Evolutionary conservation across 805 yeast genomes (phyloP).

Genomic region (Pichia manshurica): DNA sequence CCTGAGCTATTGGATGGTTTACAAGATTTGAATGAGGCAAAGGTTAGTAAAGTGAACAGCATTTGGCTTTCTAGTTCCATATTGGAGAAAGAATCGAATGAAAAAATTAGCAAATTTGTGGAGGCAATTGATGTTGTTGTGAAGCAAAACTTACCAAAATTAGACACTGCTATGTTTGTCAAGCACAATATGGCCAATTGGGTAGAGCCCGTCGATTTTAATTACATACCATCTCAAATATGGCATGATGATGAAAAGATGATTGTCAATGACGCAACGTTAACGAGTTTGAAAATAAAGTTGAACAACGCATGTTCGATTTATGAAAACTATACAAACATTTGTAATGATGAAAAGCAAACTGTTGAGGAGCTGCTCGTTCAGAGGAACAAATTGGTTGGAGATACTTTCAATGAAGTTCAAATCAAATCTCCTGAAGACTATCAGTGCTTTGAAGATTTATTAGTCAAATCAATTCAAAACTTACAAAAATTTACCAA

Average conservation of each 20-base stretch:
- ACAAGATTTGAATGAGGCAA: conserved; percentile 78
- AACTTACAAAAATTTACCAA: conserved; percentile 57
- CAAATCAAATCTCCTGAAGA: conserved; percentile 37
- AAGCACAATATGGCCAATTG: conserved; percentile 75
- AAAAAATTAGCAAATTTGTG: conserved; percentile 40
- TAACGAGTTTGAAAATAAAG: conserved; percentile 48
- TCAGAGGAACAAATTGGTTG: conserved; percentile 31
- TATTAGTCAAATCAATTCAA: conserved; percentile 46
- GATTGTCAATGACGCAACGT: conserved; percentile 50
- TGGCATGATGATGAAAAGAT: conserved; percentile 95
- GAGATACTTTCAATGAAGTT: conserved; percentile 31
- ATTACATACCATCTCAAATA: conserved; percentile 80
- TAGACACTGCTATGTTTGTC: conserved; percentile 86
- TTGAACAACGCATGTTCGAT: conserved; percentile 38
- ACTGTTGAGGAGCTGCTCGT: conserved; percentile 38
- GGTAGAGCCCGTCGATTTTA: conserved; percentile 83
- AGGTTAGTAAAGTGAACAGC: conserved; percentile 65
- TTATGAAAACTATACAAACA: conserved; percentile 36
- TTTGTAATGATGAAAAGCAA: conserved; percentile 45
- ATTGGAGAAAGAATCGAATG: conserved; percentile 48
- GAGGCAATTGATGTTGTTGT: conserved; percentile 50
- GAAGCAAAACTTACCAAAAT: conserved; percentile 60
- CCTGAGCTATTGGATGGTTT: conserved; percentile 83
- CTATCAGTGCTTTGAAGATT: conserved; percentile 41
- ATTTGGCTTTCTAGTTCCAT: conserved; percentile 56